Conservation (phyloP, 306 rosid species). For the Casuarina glauca region DNA sequence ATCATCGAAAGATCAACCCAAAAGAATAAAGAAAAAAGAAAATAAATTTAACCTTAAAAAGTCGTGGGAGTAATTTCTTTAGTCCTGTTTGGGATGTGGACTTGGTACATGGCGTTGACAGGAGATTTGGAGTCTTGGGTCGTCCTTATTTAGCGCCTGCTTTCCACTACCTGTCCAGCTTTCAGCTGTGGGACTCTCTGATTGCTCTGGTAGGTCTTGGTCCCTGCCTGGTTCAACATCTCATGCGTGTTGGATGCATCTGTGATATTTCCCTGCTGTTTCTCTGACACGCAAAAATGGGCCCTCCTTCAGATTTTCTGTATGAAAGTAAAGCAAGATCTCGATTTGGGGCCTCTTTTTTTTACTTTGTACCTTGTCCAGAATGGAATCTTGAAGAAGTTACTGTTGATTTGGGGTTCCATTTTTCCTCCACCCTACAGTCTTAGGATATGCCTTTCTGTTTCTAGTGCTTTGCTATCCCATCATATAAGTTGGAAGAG, state of each 20-base stretch:
- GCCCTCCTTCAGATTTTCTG: not conserved
- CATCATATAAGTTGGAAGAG: too few species aligned
- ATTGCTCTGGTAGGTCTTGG: not conserved
- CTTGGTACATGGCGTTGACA: not conserved
- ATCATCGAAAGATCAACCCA: not conserved
- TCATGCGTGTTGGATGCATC: not conserved
- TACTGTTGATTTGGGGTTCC: not conserved
- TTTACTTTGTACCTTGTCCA: too few species aligned
- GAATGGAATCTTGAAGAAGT: not conserved
- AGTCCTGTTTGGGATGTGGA: not conserved
- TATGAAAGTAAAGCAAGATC: too few species aligned
- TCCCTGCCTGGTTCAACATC: not conserved
- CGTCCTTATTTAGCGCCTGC: not conserved
- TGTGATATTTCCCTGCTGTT: not conserved
- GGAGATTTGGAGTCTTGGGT: not conserved
- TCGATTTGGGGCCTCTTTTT: too few species aligned
- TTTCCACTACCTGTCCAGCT: not conserved
- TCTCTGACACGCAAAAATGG: constrained; percentile 8
- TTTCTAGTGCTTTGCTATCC: too few species aligned
- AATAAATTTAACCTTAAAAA: not conserved
- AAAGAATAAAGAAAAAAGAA: not conserved
- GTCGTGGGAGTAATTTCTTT: not conserved
- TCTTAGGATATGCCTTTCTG: too few species aligned
- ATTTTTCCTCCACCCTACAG: too few species aligned
- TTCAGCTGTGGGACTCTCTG: not conserved